Evolutionary conservation across 768 basidiomycete species (phyloP).

Genomic region (Tephrocybe sp.): DNA sequence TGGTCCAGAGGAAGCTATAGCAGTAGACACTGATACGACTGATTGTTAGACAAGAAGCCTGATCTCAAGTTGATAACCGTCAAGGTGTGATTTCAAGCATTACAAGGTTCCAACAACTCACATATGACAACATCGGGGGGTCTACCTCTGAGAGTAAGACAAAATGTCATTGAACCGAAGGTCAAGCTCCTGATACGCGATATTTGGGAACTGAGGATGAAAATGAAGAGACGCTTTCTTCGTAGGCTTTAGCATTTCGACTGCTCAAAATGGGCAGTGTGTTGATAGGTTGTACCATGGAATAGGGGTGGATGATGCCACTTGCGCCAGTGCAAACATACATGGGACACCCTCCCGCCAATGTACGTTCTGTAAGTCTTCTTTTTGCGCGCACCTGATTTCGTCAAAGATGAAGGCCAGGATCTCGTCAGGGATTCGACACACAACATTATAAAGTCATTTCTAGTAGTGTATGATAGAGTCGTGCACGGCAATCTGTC

Average conservation of each 20-base stretch:
- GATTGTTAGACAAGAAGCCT: neutral
- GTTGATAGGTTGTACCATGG: conserved; percentile 1
- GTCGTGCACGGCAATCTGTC: neutral
- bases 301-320: conserved; percentile 1
- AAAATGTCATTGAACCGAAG: neutral
- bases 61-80: neutral
- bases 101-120: neutral
- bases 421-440: neutral
- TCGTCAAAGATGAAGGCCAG: neutral
- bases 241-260: conserved; percentile 3
- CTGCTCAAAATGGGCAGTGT: neutral
- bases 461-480: neutral
- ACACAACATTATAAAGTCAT: neutral
- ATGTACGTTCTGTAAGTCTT: no score
- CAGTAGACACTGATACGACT: no score
- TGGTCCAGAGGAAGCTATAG: no score
- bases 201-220: neutral
- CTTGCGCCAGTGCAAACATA: conserved; percentile 7
- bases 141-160: neutral
- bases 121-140: neutral
- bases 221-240: neutral
- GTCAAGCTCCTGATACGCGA: neutral
- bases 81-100: neutral
- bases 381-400: neutral
- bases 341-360: neutral